Base-by-base conservation (phyloP, 495 filamentous ascomycete species). In the Letharia lupina region DNA sequence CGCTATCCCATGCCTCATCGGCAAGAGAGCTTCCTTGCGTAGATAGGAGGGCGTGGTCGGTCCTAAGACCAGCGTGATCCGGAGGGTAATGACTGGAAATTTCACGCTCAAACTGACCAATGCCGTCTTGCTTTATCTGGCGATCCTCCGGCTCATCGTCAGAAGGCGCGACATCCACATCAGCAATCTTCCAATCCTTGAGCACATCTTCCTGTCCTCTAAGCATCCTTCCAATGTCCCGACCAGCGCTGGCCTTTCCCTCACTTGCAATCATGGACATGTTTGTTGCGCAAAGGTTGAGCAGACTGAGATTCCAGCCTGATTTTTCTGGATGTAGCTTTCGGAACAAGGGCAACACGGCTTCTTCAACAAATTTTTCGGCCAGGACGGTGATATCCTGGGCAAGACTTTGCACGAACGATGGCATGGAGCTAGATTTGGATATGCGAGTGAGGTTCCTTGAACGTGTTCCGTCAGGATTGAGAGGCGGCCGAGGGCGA, bases 271-370 rank as follows among this genome's bases (percentile, higher is more conserved):
- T 81, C 65, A 87, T 83, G 3, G 83, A 80, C 86, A 98, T 93
- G 71, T 95, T 93, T 2, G 89, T 89, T 3, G 91, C 91, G 31
- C 89, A 91, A 18, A 98, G 75, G 71, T 98, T 98, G 61, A 98
- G 76, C 50, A 96, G 73, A 62, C 87, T 89, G 18, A 96, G 76
- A 70, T 91, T 88, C 88, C 90, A 95, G 9, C 84, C 87, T 6
- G 78, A 78, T 65, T 81, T 82, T 68, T 85, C 84, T 0, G 87
- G 85, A 68, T 93, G 87, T 18, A 96, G 77, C 65, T 83, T 86
- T 16, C 84, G 83, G 70, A 96, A 94, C 73, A 95, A 78, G 0
- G 83, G 81, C 9, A 91, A 63, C 16, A 91, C 73, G 31, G 76
- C 75, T 50, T 93, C 90, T 4, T 79, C 73, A 4, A 93, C 91